Conservation (phyloP, 2,329 filamentous ascomycete species). For the Fusarium torulosum region DNA sequence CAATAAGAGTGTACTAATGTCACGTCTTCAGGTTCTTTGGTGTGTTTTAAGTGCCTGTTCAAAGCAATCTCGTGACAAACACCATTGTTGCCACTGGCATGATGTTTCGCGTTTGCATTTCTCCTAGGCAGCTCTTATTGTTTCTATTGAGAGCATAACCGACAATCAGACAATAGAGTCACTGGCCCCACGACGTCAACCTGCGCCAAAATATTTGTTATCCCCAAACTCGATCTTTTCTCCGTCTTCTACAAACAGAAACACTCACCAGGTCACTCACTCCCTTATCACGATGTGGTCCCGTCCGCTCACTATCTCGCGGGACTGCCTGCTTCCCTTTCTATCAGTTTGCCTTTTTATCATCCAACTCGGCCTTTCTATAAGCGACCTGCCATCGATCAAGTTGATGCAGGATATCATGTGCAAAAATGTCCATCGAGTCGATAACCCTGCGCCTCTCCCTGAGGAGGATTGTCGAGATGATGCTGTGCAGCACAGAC, state of each 20-base stretch:
- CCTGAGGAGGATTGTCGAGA: slow-evolving; percentile 38
- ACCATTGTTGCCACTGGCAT: slow-evolving; percentile 6
- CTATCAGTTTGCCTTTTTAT: slow-evolving; percentile 42
- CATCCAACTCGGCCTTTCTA: slow-evolving; percentile 45
- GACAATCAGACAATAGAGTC: slow-evolving; percentile 5
- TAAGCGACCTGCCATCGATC: slow-evolving; percentile 40
- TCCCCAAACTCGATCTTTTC: background rate
- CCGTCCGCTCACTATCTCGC: slow-evolving; percentile 29
- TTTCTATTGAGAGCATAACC: slow-evolving; percentile 9
- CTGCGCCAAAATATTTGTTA: background rate
- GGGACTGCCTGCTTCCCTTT: slow-evolving; percentile 36
- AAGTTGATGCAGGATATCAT: slow-evolving; percentile 46
- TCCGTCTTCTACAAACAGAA: background rate
- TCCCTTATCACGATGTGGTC: slow-evolving; percentile 23
- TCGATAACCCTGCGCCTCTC: slow-evolving; percentile 17
- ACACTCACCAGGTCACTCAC: background rate
- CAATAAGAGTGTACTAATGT: background rate
- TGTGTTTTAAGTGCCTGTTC: background rate
- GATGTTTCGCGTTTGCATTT: slow-evolving; percentile 5
- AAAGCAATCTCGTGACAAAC: background rate
- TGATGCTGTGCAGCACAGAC: slow-evolving; percentile 38
- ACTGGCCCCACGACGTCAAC: background rate
- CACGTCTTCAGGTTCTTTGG: background rate
- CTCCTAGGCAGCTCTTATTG: slow-evolving; percentile 8
- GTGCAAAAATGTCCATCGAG: slow-evolving; percentile 32